Base-by-base conservation (phyloP, 2,329 filamentous ascomycete genomes). In the Neobulgaria alba region DNA sequence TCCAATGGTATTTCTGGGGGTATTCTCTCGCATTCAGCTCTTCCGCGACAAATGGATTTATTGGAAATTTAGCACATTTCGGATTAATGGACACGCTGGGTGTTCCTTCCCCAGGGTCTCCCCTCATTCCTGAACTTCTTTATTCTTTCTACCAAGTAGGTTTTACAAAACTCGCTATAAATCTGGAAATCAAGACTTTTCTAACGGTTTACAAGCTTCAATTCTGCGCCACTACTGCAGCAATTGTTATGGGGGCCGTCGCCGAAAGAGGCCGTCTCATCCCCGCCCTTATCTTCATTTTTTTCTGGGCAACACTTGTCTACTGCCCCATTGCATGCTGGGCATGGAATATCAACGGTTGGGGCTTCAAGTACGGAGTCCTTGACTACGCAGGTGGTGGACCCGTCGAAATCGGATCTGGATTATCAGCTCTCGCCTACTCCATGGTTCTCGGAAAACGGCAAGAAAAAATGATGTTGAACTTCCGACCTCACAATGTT, bases 1-100 rank as follows among this genome's bases (percentile, higher is more conserved):
- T 98, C 70, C 92, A 98, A 68, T 98, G 92, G 92, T 96, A 95
- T 60, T 95, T 98, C 64, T 96, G 92, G 90, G 92, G 92, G 29
- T 98, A 95, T 65, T 95, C 90, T 10, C 72, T 98, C 47, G 89
- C 90, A 38, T 95, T 96, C 66, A 92, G 85, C 58, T 72, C 75
- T 32, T 79, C 78, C 10, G 85, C 82, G 3, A 87, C 77, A 52
- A 95, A 85, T 66, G 83, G 85, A 39, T 96, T 85, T 67, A 96
- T 98, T 59, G 92, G 92, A 41, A 79, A 96, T 62, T 67, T 98
- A 41, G 74, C 80, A 54, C 85, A 93, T 63, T 95, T 96, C 56
- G 92, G 88, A 47, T 73, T 98, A 55, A 82, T 77, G 71, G 85
- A 88, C 58, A 86, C 87, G 2, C 73, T 94, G 55, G 92, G 76